Evolutionary conservation across 2,329 filamentous ascomycete species (phyloP), one percentile per base, ranked within the genome.

Genomic region (Ophiostoma perfectum): DNA sequence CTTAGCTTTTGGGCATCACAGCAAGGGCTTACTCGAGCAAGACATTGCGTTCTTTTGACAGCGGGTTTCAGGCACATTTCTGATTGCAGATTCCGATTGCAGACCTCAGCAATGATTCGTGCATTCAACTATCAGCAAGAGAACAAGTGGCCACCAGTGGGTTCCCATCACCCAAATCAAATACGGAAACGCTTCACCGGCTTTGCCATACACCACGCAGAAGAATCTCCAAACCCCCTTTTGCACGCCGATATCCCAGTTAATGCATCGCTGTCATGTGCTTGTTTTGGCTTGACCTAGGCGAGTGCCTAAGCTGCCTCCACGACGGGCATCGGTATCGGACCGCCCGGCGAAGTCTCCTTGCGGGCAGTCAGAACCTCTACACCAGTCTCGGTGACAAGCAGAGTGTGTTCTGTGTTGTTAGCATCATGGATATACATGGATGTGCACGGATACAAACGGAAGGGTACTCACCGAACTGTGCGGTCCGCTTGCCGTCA

Each of bases 401-500:
- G 81, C 66, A 95, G 80, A 0, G 91, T 95, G 76, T 96, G 92
- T 77, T 96, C 91, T 86, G 69, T 71, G 27, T 27, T 27, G 27
- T 27, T 27, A 27, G 27, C 27, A 27, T 27, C 27, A 27, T 27
- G 27, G 27, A 27, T 2, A 27, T 27, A 2, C 27, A 27, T 27
- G 27, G 27, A 27, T 27, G 27, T 27, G 27, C 27, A 27, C 27
- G 2, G 27, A 27, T 27, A 27, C 27, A 2, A 27, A 27, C 27
- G 27, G 27, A 27, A 27, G 27, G 27, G 42, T 11, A 79, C 88
- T 78, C 81, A 92, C 90, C 90, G 76, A 99, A 99, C 77, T 99
- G 95, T 9, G 95, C 95, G 16, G 93, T 97, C 76, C 87, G 83
- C 78, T 90, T 91, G 66, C 95, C 95, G 77, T 99, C 95, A 68